phyloP scores from a whole-genome alignment of 164 flowering plant species.

The Vitis labrusca region DNA sequence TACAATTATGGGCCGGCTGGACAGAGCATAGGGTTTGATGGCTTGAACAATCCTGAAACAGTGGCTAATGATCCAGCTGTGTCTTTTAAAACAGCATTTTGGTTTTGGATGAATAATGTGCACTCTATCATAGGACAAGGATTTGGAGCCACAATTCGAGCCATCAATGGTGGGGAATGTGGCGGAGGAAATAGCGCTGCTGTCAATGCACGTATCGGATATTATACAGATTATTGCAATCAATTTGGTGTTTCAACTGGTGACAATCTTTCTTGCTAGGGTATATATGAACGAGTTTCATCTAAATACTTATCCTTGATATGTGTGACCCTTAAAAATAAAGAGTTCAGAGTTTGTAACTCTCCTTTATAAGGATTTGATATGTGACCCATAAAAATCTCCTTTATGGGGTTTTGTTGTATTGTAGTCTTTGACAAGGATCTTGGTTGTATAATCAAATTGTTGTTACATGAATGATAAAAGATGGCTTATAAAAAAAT shows the following conservation, averaged over 20 bases:
- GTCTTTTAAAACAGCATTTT: constrained; percentile 11
- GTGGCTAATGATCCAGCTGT: constrained; percentile 8
- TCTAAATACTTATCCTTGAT: too few species aligned
- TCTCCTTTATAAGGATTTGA: too few species aligned
- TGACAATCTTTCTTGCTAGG: too few species aligned
- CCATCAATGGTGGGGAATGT: constrained; percentile 13
- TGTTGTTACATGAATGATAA: too few species aligned
- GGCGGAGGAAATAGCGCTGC: neutral
- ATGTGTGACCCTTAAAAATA: too few species aligned
- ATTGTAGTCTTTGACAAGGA: too few species aligned
- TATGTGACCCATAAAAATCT: too few species aligned
- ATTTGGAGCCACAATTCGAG: constrained; percentile 8
- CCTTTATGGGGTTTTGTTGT: too few species aligned
- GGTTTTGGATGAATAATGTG: constrained; percentile 19
- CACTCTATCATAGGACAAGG: constrained; percentile 10
- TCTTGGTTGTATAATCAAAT: too few species aligned
- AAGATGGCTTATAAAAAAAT: too few species aligned
- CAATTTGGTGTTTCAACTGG: constrained; percentile 1
- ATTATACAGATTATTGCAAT: constrained; percentile 2
- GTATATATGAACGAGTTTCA: too few species aligned
- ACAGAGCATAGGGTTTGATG: constrained; percentile 15
- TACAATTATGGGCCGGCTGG: constrained; percentile 27
- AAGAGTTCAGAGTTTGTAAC: too few species aligned
- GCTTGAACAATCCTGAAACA: constrained; percentile 12
- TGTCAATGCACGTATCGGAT: neutral